Evolutionary conservation across 495 filamentous ascomycete genomes (phyloP).

Genomic region (Podospora australis): DNA sequence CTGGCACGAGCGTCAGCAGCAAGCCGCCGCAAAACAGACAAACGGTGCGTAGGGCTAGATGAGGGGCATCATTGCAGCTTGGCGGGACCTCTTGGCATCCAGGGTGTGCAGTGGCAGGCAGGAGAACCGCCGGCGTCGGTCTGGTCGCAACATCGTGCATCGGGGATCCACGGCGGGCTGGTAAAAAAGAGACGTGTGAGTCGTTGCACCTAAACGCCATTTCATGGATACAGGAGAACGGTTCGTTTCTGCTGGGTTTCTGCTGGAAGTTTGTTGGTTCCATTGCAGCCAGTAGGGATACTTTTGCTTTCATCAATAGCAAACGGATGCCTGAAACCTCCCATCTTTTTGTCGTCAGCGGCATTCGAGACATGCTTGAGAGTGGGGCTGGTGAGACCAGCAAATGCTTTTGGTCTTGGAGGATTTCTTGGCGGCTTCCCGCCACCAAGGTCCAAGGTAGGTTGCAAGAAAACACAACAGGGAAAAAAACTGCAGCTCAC

Average conservation of each 20-base stretch:
- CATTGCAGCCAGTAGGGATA: no score
- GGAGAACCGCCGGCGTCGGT: background rate
- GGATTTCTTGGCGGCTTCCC: background rate
- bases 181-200: no score
- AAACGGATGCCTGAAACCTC: background rate
- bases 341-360: background rate
- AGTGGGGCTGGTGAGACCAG: background rate
- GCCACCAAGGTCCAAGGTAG: no score
- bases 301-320: no score
- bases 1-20: conserved; percentile 2
- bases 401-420: background rate
- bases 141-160: background rate
- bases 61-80: conserved; percentile 14
- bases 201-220: no score
- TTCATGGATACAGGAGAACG: no score
- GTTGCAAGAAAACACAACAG: no score
- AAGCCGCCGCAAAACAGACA: conserved; percentile 5
- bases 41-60: conserved; percentile 23
- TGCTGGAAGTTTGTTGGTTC: no score
- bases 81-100: conserved; percentile 5
- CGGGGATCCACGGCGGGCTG: no score
- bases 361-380: background rate
- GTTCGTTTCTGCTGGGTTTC: no score
- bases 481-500: no score
- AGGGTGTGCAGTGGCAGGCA: background rate